Evolutionary conservation across 257 asterid species (phyloP).

Genomic region (Anisodus acutangulus): DNA sequence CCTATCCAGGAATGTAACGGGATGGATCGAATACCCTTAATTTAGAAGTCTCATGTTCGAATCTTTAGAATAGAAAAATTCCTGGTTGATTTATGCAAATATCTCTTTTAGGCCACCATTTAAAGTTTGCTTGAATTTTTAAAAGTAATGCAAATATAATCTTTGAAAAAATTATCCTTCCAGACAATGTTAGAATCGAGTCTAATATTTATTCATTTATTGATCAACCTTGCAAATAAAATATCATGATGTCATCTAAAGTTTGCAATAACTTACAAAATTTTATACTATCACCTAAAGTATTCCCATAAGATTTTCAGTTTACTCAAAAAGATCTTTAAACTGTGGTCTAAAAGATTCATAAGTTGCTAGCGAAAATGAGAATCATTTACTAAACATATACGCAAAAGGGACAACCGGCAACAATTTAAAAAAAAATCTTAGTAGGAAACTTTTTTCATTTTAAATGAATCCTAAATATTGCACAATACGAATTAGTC

Average conservation of each 20-base stretch:
- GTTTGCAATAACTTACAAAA: background rate
- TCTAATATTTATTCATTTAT: background rate
- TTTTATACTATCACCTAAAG: fast-evolving
- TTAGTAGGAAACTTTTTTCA: background rate
- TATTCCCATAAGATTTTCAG: background rate
- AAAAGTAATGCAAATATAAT: background rate
- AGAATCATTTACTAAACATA: no score
- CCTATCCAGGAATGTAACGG: no score
- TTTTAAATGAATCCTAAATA: background rate
- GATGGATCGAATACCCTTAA: background rate
- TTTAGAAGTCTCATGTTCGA: fast-evolving
- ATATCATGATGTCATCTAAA: background rate
- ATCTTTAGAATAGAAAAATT: fast-evolving
- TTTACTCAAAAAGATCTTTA: background rate
- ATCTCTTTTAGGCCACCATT: background rate
- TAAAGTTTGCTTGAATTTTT: background rate
- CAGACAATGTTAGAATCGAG: background rate
- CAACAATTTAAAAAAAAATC: background rate
- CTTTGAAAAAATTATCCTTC: background rate
- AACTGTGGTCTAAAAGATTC: no score
- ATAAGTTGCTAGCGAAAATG: no score
- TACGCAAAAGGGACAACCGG: background rate
- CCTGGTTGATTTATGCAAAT: fast-evolving
- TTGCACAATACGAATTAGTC: background rate
- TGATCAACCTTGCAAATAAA: background rate